These are phyloP conservation scores for Tuber microsphaerosporum DNA, from an alignment of 495 filamentous ascomycete genomes.

Conservation along the genomic window DNA sequence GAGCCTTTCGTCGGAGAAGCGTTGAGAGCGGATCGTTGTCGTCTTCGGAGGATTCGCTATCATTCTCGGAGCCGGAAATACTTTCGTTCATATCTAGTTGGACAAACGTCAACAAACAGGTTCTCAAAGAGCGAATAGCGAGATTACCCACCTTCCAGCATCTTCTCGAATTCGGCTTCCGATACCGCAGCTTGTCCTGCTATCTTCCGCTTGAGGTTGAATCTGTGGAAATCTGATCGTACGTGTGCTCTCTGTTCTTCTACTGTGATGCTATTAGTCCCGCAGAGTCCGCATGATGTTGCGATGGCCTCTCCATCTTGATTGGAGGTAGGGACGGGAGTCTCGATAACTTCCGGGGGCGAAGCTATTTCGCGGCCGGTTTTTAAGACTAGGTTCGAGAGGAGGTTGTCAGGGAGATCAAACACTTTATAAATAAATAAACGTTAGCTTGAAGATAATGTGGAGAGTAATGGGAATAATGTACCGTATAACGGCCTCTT, in stretches of 20 bases:
- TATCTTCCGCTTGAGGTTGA: slow-evolving; percentile 87
- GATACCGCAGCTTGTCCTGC: slow-evolving; percentile 60
- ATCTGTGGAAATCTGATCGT: slow-evolving; percentile 85
- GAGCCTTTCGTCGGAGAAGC: slow-evolving; percentile 32
- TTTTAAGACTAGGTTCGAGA: slow-evolving; percentile 61
- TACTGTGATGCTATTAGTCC: slow-evolving; percentile 59
- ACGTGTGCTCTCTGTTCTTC: slow-evolving; percentile 79
- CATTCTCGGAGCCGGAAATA: slow-evolving; percentile 38
- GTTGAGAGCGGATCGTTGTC: slow-evolving; percentile 23
- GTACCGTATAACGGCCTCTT: slow-evolving; percentile 61
- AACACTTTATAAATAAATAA: slow-evolving; percentile 57
- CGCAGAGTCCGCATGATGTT: slow-evolving; percentile 76
- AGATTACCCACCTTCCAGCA: slow-evolving; percentile 52
- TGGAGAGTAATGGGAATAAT: slow-evolving; percentile 23
- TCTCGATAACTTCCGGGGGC: slow-evolving; percentile 37
- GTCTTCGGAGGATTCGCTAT: slow-evolving; percentile 48
- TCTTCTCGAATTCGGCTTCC: slow-evolving; percentile 73
- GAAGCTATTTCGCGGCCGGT: slow-evolving; percentile 39
- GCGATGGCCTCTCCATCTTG: slow-evolving; percentile 49
- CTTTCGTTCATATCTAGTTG: slow-evolving; percentile 32
- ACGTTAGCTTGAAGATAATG: slow-evolving; percentile 21
- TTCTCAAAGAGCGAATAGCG: not conserved
- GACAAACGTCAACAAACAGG: slow-evolving; percentile 49
- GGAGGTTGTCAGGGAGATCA: slow-evolving; percentile 71
- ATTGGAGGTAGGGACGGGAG: slow-evolving; percentile 16